Conservation (phyloP, 208 protist genomes). For the Herpetomonas muscarum region DNA sequence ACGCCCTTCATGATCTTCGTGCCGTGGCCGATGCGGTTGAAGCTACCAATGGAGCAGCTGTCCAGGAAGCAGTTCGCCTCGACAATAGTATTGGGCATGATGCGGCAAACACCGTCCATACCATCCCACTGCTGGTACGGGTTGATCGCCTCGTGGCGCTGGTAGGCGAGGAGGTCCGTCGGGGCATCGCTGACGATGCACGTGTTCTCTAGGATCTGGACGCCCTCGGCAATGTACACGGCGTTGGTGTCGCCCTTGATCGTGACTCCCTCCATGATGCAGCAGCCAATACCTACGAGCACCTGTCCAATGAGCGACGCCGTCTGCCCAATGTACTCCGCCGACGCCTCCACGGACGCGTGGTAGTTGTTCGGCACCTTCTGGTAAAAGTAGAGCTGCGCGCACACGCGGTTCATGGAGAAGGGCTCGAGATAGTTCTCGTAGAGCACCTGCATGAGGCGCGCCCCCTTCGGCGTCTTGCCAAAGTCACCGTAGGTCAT, state of each 20-base stretch:
- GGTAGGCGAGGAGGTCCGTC: conserved; percentile 75
- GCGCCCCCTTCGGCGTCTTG: conserved; percentile 40
- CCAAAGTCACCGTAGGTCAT: conserved; percentile 68
- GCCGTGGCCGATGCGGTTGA: conserved; percentile 86
- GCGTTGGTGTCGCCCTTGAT: conserved; percentile 82
- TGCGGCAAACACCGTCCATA: conserved; percentile 71
- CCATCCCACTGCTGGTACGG: conserved; percentile 89
- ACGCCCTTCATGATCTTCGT: conserved; percentile 89
- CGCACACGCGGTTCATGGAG: conserved; percentile 84
- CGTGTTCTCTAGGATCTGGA: conserved; percentile 86
- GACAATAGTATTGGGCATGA: conserved; percentile 84
- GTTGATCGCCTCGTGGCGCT: conserved; percentile 81
- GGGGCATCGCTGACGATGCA: conserved; percentile 86
- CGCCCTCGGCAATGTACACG: conserved; percentile 80
- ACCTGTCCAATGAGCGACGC: conserved; percentile 79
- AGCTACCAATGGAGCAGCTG: conserved; percentile 83
- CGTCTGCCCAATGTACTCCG: conserved; percentile 82
- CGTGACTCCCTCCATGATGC: conserved; percentile 86
- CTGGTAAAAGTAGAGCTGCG: conserved; percentile 78
- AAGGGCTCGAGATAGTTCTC: conserved; percentile 89
- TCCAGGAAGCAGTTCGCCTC: conserved; percentile 87
- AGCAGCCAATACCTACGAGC: conserved; percentile 59
- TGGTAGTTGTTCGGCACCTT: conserved; percentile 90
- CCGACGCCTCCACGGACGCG: conserved; percentile 68
- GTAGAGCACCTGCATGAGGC: conserved; percentile 86